Base-by-base conservation (phyloP, 805 yeast species). In the Cyberlindnera sargentensis region DNA sequence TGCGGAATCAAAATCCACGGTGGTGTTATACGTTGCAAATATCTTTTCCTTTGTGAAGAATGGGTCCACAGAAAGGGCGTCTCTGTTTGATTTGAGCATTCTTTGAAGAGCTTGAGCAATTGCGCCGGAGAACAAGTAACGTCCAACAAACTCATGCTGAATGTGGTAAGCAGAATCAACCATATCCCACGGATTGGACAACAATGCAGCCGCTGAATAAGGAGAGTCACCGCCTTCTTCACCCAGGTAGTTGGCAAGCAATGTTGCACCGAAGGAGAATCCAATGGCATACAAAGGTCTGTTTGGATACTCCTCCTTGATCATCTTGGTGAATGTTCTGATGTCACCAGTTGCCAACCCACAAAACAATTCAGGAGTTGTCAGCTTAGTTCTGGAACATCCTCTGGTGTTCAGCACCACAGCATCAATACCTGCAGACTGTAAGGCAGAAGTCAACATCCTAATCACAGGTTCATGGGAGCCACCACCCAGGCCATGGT, bases 401-500 rank as follows among this genome's bases (percentile, higher is more conserved):
- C 95, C 95, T 56, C 95, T 69, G 15, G 84, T 71, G 57, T 82
- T 83, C 39, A 84, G 56, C 3, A 75, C 76, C 20, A 80, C 83
- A 39, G 80, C 82, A 62, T 82, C 78, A 57, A 79, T 70, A 43
- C 65, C 64, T 11, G 64, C 62, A 1, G 59, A 53, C 30, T 73
- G 68, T 39, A 81, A 61, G 23, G 64, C 60, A 37, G 66, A 64
- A 32, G 77, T 62, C 33, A 79, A 64, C 7, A 82, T 73, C 48
- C 88, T 70, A 38, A 84, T 75, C 45, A 80, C 80, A 23, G 85
- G 78, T 58, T 84, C 93, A 52, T 80, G 84, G 11, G 87, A 79
- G 2, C 95, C 95, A 46, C 93, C 91, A 27, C 85, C 82, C 33
- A 84, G 67, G 2, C 93, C 95, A 55, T 84, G 91, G 39, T 74